Base-by-base conservation (phyloP, 768 basidiomycete species). In the Cytidiella melzeri region DNA sequence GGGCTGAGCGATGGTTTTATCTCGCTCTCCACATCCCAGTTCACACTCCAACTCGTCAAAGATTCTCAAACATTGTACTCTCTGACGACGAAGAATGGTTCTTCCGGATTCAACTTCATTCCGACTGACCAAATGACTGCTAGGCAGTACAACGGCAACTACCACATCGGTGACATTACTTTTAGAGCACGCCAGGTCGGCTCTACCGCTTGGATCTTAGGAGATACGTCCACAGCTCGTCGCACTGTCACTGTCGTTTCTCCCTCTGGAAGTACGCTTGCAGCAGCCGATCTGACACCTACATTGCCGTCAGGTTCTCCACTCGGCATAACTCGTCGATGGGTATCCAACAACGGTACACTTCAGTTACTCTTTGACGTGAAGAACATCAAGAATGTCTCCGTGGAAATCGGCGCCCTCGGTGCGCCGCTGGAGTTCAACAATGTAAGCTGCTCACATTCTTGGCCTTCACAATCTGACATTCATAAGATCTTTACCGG, bases 51-150 rank as follows among this genome's bases (percentile, higher is more conserved):
- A 48, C 65, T 79, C 15, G 74, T 79, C 41, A 77, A 75, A 55
- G 77, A 79, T 54, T 79, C 77, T 1, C 79, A 80, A 59, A 77
- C 75, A 0, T 60, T 77, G 4, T 78, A 75, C 58, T 79, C 77
- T n/a, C 59, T 79, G 45, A 68, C 63, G 39, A 68, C 76, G 10
- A 53, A 43, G 24, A 64, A 61, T 21, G 55, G 49, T 6, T 64
- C 68, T 2, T 62, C 59, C 18, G 27, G 18, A 2, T 78, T 79
- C 57, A 68, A 80, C 55, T 80, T 79, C 51, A 71, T 78, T 18
- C 76, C 79, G 5, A 58, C 69, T 0, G 77, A 79, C 58, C 64
- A 70, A 56, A 78, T 80, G 76, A 56, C 71, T 19, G 55, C 64
- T 37, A 73, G 76, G 6, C 68, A 73, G 45, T 65, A 63, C 42